Evolutionary conservation across 768 basidiomycete genomes (phyloP), one percentile per base, ranked within the genome.

Genomic region (Boletus pseudo-olivaceus): DNA sequence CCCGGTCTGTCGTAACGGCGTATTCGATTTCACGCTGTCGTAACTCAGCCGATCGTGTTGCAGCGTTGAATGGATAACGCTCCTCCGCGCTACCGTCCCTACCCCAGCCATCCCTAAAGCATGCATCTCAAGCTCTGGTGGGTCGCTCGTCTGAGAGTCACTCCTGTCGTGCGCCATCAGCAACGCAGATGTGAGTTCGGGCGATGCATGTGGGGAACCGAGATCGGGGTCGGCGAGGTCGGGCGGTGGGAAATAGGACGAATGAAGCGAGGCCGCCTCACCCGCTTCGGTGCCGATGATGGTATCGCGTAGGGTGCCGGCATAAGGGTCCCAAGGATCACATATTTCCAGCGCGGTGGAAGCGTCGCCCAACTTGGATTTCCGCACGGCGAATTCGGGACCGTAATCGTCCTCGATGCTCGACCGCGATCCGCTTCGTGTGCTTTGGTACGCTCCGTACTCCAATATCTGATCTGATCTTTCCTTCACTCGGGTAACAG

Each of bases 91-190:
- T 5, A 70, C 72, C 2, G 78, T 80, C 12, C 78, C 79, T 9
- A 80, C 57, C 9, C 79, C 79, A 10, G 74, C 73, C 79, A 80
- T 78, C 19, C 76, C 71, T 51, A 39, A 38, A 2, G 51, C 46
- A 4, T 14, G 19, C 55, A 58, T 27, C 19, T 55, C 70, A 38
- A 63, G 67, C 51, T 69, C 68, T 1, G 47, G 60, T 23, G 27
- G 5, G n/a, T 62, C 65, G 20, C 50, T 55, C 40, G 37, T 44
- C n/a, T 38, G 51, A 30, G 62, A 57, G 46, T 60, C 53, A 29
- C 19, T 49, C 40, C 54, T 47, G 37, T 72, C 70, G 40, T 73
- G 67, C 47, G 62, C 54, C 43, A 67, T 63, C 43, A 80, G 53
- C 17, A 75, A 72, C 33, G 67, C 56, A 3, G 63, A 69, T 2